Evolutionary conservation across 257 asterid species (phyloP).

Genomic region (Datura wrightii): DNA sequence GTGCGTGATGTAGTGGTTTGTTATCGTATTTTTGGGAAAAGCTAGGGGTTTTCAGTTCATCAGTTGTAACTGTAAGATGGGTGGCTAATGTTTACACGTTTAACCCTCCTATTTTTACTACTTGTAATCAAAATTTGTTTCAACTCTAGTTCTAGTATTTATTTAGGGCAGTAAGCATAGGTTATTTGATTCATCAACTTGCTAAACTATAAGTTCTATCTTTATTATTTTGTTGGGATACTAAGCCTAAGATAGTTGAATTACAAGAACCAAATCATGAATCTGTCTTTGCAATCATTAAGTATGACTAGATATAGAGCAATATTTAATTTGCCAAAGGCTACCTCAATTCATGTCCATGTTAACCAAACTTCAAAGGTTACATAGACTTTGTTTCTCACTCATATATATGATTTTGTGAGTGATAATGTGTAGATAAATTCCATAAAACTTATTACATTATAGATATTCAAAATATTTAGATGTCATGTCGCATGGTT

Average conservation of each 20-base stretch:
- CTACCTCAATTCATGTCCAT: neutral
- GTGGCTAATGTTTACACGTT: too few relatives aligned
- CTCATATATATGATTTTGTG: neutral
- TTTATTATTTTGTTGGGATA: neutral
- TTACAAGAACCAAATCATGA: neutral
- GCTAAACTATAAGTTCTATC: neutral
- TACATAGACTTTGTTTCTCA: neutral
- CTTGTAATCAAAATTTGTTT: too few relatives aligned
- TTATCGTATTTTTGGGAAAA: neutral
- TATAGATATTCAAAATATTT: neutral
- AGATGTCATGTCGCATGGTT: neutral
- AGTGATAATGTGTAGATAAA: neutral
- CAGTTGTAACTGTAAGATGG: neutral
- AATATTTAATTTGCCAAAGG: neutral
- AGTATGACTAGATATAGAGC: too few relatives aligned
- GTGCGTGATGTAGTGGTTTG: constrained; percentile 7
- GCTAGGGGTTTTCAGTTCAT: neutral
- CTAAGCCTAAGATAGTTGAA: neutral
- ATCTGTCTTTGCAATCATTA: too few relatives aligned
- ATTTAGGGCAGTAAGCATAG: neutral
- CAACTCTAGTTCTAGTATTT: neutral
- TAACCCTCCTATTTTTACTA: too few relatives aligned
- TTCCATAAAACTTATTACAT: neutral
- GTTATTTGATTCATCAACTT: neutral
- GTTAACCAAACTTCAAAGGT: neutral